Conservation (phyloP, 805 yeast genomes). For the Starmerella floricola region DNA sequence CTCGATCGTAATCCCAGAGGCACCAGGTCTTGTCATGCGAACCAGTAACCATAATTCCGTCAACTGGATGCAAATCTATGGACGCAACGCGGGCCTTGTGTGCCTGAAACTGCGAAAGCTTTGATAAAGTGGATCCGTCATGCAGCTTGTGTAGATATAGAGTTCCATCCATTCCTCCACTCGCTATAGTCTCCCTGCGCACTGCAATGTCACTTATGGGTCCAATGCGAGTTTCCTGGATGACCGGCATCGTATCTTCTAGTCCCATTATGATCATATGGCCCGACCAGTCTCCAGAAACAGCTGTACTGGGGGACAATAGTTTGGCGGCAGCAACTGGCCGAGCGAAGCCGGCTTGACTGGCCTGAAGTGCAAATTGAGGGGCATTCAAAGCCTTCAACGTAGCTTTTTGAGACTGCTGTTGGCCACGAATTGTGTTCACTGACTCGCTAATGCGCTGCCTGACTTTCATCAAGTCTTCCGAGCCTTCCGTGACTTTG, state of each 20-base stretch:
- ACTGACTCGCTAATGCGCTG: too few relatives aligned
- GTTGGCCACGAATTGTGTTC: too few relatives aligned
- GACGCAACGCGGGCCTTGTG: conserved; percentile 32
- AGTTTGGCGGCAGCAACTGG: conserved; percentile 52
- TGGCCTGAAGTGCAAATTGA: conserved; percentile 41
- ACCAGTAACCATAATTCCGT: conserved; percentile 47
- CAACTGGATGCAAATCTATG: conserved; percentile 54
- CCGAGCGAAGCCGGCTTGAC: conserved; percentile 58
- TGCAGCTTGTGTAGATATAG: not conserved
- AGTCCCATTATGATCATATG: conserved; percentile 34
- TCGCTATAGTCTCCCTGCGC: not conserved
- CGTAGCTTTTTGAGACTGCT: too few relatives aligned
- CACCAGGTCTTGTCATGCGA: conserved; percentile 84
- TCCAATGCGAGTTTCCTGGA: conserved; percentile 22
- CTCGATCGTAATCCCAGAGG: conserved; percentile 58
- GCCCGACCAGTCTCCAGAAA: conserved; percentile 82
- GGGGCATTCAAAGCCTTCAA: conserved; percentile 8
- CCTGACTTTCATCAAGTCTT: not conserved
- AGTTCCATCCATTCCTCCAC: conserved; percentile 4
- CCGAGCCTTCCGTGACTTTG: not conserved
- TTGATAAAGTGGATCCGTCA: not conserved
- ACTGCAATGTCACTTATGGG: conserved; percentile 31
- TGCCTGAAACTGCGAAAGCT: not conserved
- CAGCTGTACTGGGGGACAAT: conserved; percentile 35
- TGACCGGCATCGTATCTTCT: not conserved